Conservation (phyloP, 2,329 filamentous ascomycete genomes). For the Tolypocladium nubicola region DNA sequence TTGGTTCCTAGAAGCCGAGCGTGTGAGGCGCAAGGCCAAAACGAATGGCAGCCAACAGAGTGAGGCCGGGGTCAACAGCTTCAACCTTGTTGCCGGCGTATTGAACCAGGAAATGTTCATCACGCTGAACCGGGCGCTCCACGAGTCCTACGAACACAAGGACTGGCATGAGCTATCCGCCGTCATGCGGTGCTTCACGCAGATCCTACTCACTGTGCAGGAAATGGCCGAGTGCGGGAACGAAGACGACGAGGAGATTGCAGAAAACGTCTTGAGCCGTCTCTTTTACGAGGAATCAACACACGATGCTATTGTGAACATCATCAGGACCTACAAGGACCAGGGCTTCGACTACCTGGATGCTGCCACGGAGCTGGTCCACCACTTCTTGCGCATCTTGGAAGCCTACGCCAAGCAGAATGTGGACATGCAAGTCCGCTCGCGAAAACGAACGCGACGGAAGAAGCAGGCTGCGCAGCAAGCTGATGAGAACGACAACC, state of each 20-base stretch:
- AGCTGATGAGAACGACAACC: constrained; percentile 24
- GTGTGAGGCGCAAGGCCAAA: constrained; percentile 54
- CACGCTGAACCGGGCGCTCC: constrained; percentile 73
- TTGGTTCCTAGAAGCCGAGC: constrained; percentile 88
- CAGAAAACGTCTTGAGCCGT: constrained; percentile 89
- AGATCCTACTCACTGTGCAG: constrained; percentile 84
- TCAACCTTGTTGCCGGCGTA: constrained; percentile 78
- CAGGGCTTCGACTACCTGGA: constrained; percentile 93
- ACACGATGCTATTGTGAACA: constrained; percentile 74
- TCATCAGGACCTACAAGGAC: constrained; percentile 79
- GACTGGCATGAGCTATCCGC: constrained; percentile 80
- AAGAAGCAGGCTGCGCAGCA: constrained; percentile 56
- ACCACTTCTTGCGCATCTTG: constrained; percentile 85
- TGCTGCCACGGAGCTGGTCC: constrained; percentile 78
- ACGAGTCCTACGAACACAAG: constrained; percentile 69
- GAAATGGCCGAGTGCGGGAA: constrained; percentile 77
- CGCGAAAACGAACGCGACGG: constrained; percentile 59
- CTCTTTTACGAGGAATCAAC: constrained; percentile 98
- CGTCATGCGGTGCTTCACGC: constrained; percentile 87
- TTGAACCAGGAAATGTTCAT: constrained; percentile 94
- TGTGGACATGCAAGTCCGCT: constrained; percentile 83
- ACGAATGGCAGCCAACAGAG: constrained; percentile 36
- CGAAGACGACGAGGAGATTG: constrained; percentile 95
- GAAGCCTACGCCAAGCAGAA: constrained; percentile 95
- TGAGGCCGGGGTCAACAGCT: constrained; percentile 56